Base-by-base conservation (phyloP, 176 grass and related monocot species). In the Oryza brachyantha region DNA sequence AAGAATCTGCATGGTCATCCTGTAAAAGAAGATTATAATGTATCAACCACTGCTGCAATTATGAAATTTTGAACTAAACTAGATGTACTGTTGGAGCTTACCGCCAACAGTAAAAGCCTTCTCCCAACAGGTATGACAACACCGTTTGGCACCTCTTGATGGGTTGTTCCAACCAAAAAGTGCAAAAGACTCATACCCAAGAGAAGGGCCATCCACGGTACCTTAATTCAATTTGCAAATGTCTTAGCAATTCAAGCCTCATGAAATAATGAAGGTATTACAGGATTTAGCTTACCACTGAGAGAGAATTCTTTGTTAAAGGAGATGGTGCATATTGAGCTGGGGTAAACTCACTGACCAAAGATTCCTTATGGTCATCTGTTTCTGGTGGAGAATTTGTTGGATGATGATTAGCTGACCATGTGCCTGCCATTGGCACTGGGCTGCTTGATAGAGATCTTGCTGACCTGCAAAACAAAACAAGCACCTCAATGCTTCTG, bases 401-500 rank as follows among this genome's bases (percentile, higher is more conserved):
- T 60, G 64, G 61, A 68, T 81, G 66, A 63, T 75, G 77, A 68
- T 73, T 70, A 71, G 64, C 81, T 63, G 87, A 77, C 96, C 96
- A 95, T 84, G 84, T 78, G 63, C 90, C 81, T 57, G 81, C 34
- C 54, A 62, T 84, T 38, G 90, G 88, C 70, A 95, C 63, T 41
- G 92, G 96, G 64, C 92, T 99, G 19, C 77, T 93, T 29, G 96
- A 93, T 50, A 99, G 76, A 73, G 92, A 99, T 76, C 96, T 87
- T 45, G 96, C 96, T 78, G 96, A 99, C 83, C 96, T 99, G 84
- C 45, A 75, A 78, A 87, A 65, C 69, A 27, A 79, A 77, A 59
- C 52, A 77, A 2, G 62, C 25, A 68, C 4, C 80, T 39, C 57
- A 25, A 63, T 72, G 13, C 13, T 81, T 39, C 58, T 66, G 58